These are phyloP conservation scores for Penicillium roqueforti DNA, from an alignment of 495 filamentous ascomycete species.

Conservation along the genomic window DNA sequence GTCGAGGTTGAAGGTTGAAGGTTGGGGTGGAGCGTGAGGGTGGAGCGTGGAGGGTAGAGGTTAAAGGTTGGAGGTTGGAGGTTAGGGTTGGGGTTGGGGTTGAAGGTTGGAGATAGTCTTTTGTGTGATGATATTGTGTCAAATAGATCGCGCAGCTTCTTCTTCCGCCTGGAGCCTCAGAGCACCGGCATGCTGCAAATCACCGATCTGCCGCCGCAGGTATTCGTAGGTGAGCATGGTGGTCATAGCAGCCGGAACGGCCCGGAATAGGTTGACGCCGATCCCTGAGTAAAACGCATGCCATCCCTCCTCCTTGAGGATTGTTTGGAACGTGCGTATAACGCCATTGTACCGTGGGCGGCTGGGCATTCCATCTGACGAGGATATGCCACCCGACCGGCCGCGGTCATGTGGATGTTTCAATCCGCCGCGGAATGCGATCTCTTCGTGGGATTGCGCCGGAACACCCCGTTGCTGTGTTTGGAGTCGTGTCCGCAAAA, in stretches of 20 bases:
- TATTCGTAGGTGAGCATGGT: constrained; percentile 97
- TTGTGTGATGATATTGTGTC: constrained; percentile 10
- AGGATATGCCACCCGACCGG: constrained; percentile 43
- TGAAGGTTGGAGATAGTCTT: neutral
- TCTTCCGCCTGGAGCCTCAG: constrained; percentile 30
- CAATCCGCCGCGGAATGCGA: constrained; percentile 62
- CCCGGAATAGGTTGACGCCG: constrained; percentile 95
- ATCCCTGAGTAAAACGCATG: constrained; percentile 95
- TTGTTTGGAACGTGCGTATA: constrained; percentile 75
- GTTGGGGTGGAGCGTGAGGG: too few relatives aligned
- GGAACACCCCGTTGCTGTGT: constrained; percentile 66
- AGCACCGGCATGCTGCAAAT: constrained; percentile 48
- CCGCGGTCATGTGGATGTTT: constrained; percentile 42
- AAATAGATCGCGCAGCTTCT: constrained; percentile 20
- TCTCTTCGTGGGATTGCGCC: constrained; percentile 44
- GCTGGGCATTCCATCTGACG: constrained; percentile 55
- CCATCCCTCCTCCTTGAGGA: constrained; percentile 91
- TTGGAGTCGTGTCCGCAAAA: constrained; percentile 83
- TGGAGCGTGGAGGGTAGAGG: too few relatives aligned
- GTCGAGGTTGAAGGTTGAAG: neutral
- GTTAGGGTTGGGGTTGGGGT: too few relatives aligned
- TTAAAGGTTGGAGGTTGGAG: too few relatives aligned
- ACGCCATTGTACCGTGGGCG: constrained; percentile 75
- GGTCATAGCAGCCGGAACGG: constrained; percentile 90
- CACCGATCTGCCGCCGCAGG: constrained; percentile 56